These are phyloP conservation scores for Penicillium paxilli DNA, from an alignment of 495 filamentous ascomycete genomes.

Conservation along the genomic window DNA sequence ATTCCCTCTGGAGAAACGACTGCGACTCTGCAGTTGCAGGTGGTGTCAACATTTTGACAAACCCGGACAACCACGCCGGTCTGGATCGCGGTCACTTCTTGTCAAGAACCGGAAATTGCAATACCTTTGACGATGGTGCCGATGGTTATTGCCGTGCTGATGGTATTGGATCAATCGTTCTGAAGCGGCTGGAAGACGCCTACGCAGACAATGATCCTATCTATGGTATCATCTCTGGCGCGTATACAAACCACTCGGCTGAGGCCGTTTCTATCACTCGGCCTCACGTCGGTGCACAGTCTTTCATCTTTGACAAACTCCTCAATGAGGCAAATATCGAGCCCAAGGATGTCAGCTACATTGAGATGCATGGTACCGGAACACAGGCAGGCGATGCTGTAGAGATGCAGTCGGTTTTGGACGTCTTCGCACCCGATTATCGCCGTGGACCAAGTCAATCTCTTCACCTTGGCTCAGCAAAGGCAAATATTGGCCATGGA, in stretches of 20 bases:
- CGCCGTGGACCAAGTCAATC: conserved; percentile 69
- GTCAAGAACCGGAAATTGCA: conserved; percentile 76
- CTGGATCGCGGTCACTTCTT: conserved; percentile 83
- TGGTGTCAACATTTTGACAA: conserved; percentile 78
- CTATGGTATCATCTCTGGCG: conserved; percentile 63
- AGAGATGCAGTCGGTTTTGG: conserved; percentile 77
- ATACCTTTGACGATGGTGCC: conserved; percentile 73
- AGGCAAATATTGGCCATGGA: conserved; percentile 87
- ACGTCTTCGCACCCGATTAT: conserved; percentile 72
- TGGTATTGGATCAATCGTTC: conserved; percentile 65
- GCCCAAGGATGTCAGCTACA: conserved; percentile 73
- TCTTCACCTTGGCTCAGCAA: conserved; percentile 79
- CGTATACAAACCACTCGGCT: conserved; percentile 74
- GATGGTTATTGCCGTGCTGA: conserved; percentile 81
- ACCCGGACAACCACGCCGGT: conserved; percentile 82
- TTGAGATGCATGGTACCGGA: conserved; percentile 90
- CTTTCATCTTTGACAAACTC: conserved; percentile 65
- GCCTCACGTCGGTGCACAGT: conserved; percentile 73
- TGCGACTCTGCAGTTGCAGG: conserved; percentile 85
- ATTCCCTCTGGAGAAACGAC: conserved; percentile 75
- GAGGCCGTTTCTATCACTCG: conserved; percentile 81
- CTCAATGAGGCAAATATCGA: conserved; percentile 69
- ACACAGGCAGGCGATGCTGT: conserved; percentile 80
- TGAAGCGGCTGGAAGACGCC: conserved; percentile 77
- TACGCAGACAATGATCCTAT: conserved; percentile 73